Evolutionary conservation across 176 grass and related monocot species (phyloP).

Genomic region (Rhynchospora breviuscula): DNA sequence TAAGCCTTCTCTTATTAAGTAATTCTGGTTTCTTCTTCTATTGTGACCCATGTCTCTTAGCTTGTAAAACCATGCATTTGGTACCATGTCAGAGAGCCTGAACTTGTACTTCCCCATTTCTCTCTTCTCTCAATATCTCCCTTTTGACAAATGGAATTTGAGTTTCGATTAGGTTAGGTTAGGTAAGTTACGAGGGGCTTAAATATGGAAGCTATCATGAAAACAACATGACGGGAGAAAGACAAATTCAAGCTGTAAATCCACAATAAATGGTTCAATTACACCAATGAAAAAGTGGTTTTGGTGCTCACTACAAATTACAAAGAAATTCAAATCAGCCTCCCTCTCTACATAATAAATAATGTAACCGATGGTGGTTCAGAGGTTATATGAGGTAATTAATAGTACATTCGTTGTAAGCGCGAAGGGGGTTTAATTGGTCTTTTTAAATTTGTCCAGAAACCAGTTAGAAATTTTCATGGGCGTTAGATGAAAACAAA

Average conservation of each 20-base stretch:
- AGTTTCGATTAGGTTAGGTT: neutral
- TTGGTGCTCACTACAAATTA: conserved; percentile 9
- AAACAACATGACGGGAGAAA: conserved; percentile 27
- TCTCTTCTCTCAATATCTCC: neutral
- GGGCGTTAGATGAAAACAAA: neutral
- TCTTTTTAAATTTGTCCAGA: neutral
- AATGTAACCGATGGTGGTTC: neutral
- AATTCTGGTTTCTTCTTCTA: conserved; percentile 13
- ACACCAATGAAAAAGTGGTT: neutral
- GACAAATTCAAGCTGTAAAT: conserved; percentile 16
- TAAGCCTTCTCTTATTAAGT: neutral
- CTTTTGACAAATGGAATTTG: neutral
- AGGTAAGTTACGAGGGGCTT: neutral
- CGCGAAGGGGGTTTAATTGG: neutral
- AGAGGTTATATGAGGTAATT: neutral
- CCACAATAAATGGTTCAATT: neutral
- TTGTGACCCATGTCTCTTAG: conserved; percentile 56
- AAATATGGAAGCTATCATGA: conserved; percentile 11
- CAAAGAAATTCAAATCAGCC: conserved; percentile 11
- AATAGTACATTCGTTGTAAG: neutral
- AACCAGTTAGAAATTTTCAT: neutral
- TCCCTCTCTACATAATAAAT: neutral
- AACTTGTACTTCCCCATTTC: conserved; percentile 84
- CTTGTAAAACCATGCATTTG: conserved; percentile 97
- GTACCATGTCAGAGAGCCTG: conserved; percentile 86